A percentile compares a stretch with the other conserved stretches of the same genome.
phyloP scores from a whole-genome alignment of 192 early-diverging fungal genomes.

The Mortierella antarctica region DNA sequence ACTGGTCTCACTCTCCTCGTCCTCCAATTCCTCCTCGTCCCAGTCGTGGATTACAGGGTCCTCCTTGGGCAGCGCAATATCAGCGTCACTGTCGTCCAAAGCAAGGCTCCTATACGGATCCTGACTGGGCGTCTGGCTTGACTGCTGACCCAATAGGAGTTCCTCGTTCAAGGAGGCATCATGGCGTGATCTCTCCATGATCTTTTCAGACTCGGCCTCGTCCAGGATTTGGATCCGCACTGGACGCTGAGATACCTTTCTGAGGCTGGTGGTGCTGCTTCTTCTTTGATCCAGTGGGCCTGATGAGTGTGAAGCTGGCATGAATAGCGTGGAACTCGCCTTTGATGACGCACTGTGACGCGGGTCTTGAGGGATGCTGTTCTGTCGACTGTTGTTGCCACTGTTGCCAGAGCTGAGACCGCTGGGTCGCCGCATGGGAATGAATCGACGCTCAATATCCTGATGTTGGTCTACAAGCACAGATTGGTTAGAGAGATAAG shows the following conservation, averaged over 20 bases:
- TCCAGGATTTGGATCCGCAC: slow-evolving; percentile 42
- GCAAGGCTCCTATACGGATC: too few relatives aligned
- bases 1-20: slow-evolving; percentile 20
- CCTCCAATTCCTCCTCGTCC: slow-evolving; percentile 50
- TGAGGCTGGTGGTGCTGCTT: slow-evolving; percentile 6
- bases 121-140: neutral
- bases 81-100: neutral
- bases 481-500: too few relatives aligned
- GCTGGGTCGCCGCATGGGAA: too few relatives aligned
- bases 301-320: slow-evolving; percentile 5
- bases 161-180: slow-evolving; percentile 1
- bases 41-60: slow-evolving; percentile 46
- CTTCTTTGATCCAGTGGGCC: neutral
- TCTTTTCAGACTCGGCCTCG: slow-evolving; percentile 25
- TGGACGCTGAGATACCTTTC: slow-evolving; percentile 28
- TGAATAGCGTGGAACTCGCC: slow-evolving; percentile 19
- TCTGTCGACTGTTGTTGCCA: neutral
- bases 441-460: too few relatives aligned
- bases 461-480: too few relatives aligned
- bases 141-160: neutral
- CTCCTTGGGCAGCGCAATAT: slow-evolving; percentile 23
- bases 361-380: neutral
- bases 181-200: slow-evolving; percentile 19
- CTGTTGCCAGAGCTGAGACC: neutral
- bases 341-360: neutral